Conservation (phyloP, 129 eudicot genomes). For the Pseudognaphalium luteoalbum region DNA sequence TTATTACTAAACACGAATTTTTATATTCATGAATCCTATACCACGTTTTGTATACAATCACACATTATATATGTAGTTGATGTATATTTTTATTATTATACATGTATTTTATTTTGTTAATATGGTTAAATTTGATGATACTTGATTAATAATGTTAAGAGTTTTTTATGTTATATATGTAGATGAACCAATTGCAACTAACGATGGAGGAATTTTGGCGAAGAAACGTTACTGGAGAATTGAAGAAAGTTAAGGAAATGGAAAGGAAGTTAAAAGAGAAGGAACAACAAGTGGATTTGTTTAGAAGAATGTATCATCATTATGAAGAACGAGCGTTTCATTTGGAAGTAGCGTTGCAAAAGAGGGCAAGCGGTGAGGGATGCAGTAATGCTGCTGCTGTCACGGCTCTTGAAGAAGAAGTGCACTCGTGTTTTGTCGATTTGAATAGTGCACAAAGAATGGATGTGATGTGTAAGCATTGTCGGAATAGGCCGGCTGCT, state of each 20-base stretch:
- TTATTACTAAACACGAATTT: background rate
- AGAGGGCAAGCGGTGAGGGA: background rate
- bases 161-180: background rate
- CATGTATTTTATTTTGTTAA: too few relatives aligned
- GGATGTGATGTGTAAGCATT: conserved; percentile 28
- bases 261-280: conserved; percentile 27
- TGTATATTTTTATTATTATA: too few relatives aligned
- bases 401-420: conserved; percentile 16
- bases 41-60: too few relatives aligned
- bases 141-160: too few relatives aligned
- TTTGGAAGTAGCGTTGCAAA: conserved; percentile 23
- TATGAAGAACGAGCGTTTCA: conserved; percentile 19
- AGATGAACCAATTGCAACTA: conserved; percentile 24
- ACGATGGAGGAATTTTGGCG: conserved; percentile 32
- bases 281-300: conserved; percentile 20
- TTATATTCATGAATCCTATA: too few relatives aligned
- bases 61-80: too few relatives aligned
- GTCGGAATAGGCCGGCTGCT: conserved; percentile 29
- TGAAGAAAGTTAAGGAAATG: conserved; percentile 18
- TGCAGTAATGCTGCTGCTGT: background rate
- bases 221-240: conserved; percentile 17
- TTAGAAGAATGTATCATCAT: conserved; percentile 27
- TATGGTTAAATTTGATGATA: background rate
- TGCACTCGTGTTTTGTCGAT: conserved; percentile 31
- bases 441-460: background rate